Evolutionary conservation across 2,329 filamentous ascomycete genomes (phyloP), one percentile per base, ranked within the genome.

Genomic region (Parafenestella ontariensis): DNA sequence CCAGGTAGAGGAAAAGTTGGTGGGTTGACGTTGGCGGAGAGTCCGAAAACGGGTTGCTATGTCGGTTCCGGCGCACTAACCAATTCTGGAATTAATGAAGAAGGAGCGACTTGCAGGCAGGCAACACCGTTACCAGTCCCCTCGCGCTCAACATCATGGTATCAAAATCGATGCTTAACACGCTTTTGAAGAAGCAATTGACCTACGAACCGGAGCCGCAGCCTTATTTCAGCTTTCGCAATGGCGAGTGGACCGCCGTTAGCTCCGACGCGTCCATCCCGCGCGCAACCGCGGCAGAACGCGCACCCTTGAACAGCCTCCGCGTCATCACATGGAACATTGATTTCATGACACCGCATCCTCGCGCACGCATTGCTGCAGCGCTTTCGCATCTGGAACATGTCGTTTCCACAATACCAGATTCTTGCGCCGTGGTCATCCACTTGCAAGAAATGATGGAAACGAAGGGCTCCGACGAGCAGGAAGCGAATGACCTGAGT

Each of bases 361-460:
- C 71, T 1, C 49, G 65, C 3, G 66, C 74, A 5, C 73, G 79
- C n/a, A 81, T 81, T 76, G 49, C 54, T 1, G 63, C 70, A 2
- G 80, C 77, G 0, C 58, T 81, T 1, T 46, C 51, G 9, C 70
- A 80, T 58, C 72, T 81, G 10, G 43, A 73, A 26, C 40, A 48
- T 1, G 61, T 75, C 8, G 49, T 76, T 6, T 29, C 44, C 23
- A 33, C 23, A 5, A 55, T 63, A 18, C 56, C 59, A 10, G 29
- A 52, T 7, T 55, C 60, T 3, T 59, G 56, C 10, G 70, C 78
- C 0, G 54, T 67, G 3, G 67, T 84, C 13, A 77, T 85, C 54
- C 79, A 81, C 67, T 69, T 85, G 2, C 81, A 84, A 52, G 83
- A 85, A 64, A 84, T 83, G 73, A 68, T 76, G 11, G 61, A 68